Base-by-base conservation (phyloP, 352 stramenopile species). In the Thraustotheca clavata region DNA sequence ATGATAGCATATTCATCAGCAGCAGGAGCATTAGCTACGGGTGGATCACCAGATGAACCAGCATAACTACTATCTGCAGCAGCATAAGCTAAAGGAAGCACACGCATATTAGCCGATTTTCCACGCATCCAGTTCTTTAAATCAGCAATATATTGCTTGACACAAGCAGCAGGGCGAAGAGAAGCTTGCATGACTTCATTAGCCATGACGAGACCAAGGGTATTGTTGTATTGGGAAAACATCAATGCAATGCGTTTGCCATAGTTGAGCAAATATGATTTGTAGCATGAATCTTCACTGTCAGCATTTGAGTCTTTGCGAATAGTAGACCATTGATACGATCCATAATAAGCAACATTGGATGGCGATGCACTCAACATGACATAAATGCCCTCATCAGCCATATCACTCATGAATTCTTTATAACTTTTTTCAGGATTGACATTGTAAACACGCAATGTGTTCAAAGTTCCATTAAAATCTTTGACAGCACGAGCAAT, bases 401-500 rank as follows among this genome's bases (percentile, higher is more conserved):
- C 83, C 85, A 94, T 94, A 65, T 92, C 83, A 26, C 33, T 77
- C 85, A 94, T 94, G 59, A 94, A 94, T 1, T 86, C 75, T 69
- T 74, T 75, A 66, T 94, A 94, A 43, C 80, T 90, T 48, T 83
- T 76, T 9, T 82, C 74, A 6, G 85, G 85, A 70, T 94, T 92
- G 52, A 92, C 86, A 62, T 94, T 89, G 74, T 94, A 94, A 43
- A 94, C 71, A 60, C 85, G 83, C 34, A 94, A 69, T 36, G 83
- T 91, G 71, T 94, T 94, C 68, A 83, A 90, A 34, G 57, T 65
- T 9, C 57, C 57, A 27, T 91, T 67, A 43, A 94, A 78, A 0
- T 76, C 84, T 33, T 80, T 76, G 11, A 94, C 71, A 36, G 87
- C 81, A 59, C 77, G 60, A 6, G 62, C 59, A 55, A 94, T 91